Evolutionary conservation across 805 yeast species (phyloP), one percentile per base, ranked within the genome.

Genomic region (Lachancea lanzarotensis): DNA sequence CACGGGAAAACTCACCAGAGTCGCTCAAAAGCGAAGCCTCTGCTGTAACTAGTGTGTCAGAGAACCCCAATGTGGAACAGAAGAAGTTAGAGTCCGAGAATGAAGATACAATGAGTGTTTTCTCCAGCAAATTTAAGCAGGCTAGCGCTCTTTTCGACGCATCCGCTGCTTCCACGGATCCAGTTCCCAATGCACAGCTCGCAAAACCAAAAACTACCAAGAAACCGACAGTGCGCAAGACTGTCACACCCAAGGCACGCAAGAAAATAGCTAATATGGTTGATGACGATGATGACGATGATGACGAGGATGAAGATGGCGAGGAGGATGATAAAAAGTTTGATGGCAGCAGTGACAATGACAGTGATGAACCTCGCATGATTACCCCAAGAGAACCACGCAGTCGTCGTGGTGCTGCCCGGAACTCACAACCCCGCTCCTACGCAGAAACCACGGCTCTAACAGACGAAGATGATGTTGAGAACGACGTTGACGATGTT

Each of bases 101-200:
- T 8, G 50, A 42, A 5, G 50, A 48, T 12, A 39, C 35, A 15
- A 32, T 61, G 32, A 59, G 66, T 40, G 41, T 57, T 8, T 62
- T 63, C 37, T 60, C 67, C 1, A 58, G 52, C 45, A 60, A 54
- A 45, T 63, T 63, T 40, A 63, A 59, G 38, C 55, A 63, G 42
- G 38, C 65, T 3, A 53, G 62, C 35, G 53, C 59, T n/a, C 52
- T 54, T 1, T 60, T 63, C 40, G 63, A 64, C 30, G 45, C 51
- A 18, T 2, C 29, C 27, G 13, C 40, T 9, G 16, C 42, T 12
- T 5, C 13, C 31, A 29, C 31, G 11, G 31, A 35, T 18, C 32
- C 34, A 7, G 20, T 32, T 9, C 13, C 32, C 22, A 8, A 20
- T 18, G 27, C 27, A 12, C n/a, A 36, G 16, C 34, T 25, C 31